phyloP scores from a whole-genome alignment of 2,329 filamentous ascomycete species.

The Colletotrichum sp. region DNA sequence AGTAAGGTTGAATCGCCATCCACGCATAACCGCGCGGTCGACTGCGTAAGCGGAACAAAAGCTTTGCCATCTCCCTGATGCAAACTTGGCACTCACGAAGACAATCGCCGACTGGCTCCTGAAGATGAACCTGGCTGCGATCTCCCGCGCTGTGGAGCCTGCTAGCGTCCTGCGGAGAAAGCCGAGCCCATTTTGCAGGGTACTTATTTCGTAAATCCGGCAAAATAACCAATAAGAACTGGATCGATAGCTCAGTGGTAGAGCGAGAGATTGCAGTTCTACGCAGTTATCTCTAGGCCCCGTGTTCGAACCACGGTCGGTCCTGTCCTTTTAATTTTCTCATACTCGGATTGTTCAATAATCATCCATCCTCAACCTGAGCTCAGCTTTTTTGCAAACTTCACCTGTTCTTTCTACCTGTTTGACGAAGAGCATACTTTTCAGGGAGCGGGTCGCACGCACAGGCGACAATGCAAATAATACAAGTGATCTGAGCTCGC shows the following conservation, averaged over 20 bases:
- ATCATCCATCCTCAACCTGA: too few species aligned
- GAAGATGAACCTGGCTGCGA: background rate
- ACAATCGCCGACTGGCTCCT: background rate
- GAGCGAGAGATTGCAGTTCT: conserved; percentile 20
- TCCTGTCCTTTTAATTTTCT: background rate
- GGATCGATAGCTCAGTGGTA: conserved; percentile 24
- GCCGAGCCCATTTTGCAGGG: too few species aligned
- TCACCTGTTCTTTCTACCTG: background rate
- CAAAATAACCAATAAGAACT: background rate
- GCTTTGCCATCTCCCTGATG: background rate
- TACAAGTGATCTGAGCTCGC: background rate
- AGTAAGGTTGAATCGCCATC: background rate
- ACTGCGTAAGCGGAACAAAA: background rate
- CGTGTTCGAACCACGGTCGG: conserved; percentile 22
- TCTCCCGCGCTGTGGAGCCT: background rate
- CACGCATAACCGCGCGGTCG: background rate
- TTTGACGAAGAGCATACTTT: background rate
- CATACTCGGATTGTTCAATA: too few species aligned
- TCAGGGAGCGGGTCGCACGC: background rate
- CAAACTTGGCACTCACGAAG: background rate
- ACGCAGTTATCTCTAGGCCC: conserved; percentile 20
- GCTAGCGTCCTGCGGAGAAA: background rate
- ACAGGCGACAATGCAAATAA: background rate
- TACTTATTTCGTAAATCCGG: background rate
- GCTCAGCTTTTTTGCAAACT: background rate